phyloP scores from a whole-genome alignment of 805 yeast species.

The Yarrowia sp. region DNA sequence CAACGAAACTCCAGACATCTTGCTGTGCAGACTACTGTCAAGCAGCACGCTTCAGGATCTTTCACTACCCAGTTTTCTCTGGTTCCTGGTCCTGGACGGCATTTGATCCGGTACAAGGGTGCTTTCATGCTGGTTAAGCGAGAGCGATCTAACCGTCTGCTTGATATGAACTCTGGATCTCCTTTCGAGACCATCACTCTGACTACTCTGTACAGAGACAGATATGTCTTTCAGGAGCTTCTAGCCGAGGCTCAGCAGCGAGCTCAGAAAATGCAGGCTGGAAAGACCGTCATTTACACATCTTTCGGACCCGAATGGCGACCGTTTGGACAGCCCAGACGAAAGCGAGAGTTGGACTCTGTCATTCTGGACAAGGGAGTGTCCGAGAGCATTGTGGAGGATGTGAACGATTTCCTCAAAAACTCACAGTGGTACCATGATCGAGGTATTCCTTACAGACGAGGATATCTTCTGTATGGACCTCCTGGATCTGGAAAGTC shows the following conservation, averaged over 20 bases:
- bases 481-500: constrained; percentile 99
- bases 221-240: constrained; percentile 63
- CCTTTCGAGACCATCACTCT: constrained; percentile 96
- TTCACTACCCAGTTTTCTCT: constrained; percentile 81
- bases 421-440: constrained; percentile 91
- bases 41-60: constrained; percentile 90
- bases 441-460: constrained; percentile 94
- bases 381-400: constrained; percentile 61
- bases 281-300: constrained; percentile 89
- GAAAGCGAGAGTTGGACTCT: constrained; percentile 77
- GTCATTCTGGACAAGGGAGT: constrained; percentile 81
- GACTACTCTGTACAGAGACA: constrained; percentile 83
- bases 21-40: constrained; percentile 81
- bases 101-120: constrained; percentile 77
- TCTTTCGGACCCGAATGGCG: constrained; percentile 99
- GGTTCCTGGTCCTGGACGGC: constrained; percentile 98
- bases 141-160: constrained; percentile 83
- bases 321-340: constrained; percentile 93
- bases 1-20: constrained; percentile 75
- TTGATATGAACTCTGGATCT: constrained; percentile 85
- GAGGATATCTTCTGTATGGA: constrained; percentile 91
- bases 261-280: constrained; percentile 81
- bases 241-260: constrained; percentile 78
- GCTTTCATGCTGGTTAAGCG: constrained; percentile 86
- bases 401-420: constrained; percentile 73